Base-by-base conservation (phyloP, 2,329 filamentous ascomycete genomes). In the Aspergillus sp. region DNA sequence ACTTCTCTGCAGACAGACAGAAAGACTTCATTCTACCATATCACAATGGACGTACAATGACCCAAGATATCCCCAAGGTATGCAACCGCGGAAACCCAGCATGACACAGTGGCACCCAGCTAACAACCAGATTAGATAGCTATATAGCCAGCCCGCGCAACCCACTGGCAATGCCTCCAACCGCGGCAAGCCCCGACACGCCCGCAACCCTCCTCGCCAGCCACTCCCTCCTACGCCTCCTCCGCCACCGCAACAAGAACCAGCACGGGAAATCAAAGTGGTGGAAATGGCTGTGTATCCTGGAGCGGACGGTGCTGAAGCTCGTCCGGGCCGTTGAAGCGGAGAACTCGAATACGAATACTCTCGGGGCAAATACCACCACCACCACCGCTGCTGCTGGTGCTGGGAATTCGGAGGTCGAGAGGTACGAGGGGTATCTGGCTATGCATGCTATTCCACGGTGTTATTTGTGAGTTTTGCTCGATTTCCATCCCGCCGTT, bases 241-340 rank as follows among this genome's bases (percentile, higher is more conserved):
- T 93, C 48, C 75, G 80, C 58, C 78, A 85, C 55, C 84, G 86
- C 49, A 91, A 95, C 66, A 80, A 79, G 53, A 96, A 95, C 64
- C 89, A 96, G 63, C 89, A 96, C 59, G 78, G 78, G 34, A 69
- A 73, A 41, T 74, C 79, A 17, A 75, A 77, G 52, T 98, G 89
- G 89, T 96, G 83, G 76, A 74, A 77, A 48, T 68, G 66, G 49
- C 75, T 95, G 40, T 72, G 72, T 33, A 71, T 80, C 42, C 70
- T 95, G 43, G 77, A 84, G 22, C 80, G 83, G 29, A 70, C 77
- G 35, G 56, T 81, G 6, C 61, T 63, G 6, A 69, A 71, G 34
- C 62, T 94, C 2, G 47, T 69, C 1, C 35, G 55, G 28, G 65
- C 64, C 13, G 40, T 70, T 26, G 43, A 60, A 37, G 53, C 58